These are phyloP conservation scores for Chaetomium fimeti DNA, from an alignment of 495 filamentous ascomycete species.

Conservation along the genomic window DNA sequence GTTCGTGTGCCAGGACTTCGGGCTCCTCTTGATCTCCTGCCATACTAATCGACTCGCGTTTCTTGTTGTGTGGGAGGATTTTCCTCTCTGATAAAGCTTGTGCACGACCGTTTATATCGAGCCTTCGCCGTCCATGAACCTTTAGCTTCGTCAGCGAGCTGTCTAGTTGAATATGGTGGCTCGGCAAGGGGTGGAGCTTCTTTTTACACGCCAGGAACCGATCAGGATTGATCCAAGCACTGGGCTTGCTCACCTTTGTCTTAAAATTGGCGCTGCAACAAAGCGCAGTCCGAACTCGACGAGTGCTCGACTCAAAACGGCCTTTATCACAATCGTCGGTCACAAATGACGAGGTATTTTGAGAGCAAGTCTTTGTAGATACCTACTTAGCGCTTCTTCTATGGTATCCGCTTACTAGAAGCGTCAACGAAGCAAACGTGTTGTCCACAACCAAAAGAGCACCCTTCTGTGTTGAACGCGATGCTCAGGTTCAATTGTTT, in stretches of 20 bases:
- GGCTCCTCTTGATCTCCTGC: slow-evolving; percentile 16
- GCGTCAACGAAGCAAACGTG: background rate
- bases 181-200: background rate
- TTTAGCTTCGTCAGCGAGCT: slow-evolving; percentile 1
- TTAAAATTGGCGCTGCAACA: background rate
- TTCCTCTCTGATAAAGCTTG: background rate
- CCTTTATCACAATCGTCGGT: background rate
- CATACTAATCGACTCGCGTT: background rate
- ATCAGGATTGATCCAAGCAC: background rate
- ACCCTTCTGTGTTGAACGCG: background rate
- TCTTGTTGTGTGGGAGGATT: background rate
- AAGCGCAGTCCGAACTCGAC: background rate
- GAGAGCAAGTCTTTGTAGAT: background rate
- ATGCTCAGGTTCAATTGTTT: background rate
- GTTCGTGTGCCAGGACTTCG: slow-evolving; percentile 21
- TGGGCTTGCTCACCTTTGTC: background rate
- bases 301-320: background rate
- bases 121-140: too few species aligned
- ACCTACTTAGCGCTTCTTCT: background rate
- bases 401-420: background rate
- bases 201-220: too few species aligned
- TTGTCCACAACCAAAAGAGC: background rate
- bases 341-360: background rate
- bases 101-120: background rate
- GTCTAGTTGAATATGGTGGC: background rate